Evolutionary conservation across 306 rosid species (phyloP).

Genomic region (Quercus agrifolia): DNA sequence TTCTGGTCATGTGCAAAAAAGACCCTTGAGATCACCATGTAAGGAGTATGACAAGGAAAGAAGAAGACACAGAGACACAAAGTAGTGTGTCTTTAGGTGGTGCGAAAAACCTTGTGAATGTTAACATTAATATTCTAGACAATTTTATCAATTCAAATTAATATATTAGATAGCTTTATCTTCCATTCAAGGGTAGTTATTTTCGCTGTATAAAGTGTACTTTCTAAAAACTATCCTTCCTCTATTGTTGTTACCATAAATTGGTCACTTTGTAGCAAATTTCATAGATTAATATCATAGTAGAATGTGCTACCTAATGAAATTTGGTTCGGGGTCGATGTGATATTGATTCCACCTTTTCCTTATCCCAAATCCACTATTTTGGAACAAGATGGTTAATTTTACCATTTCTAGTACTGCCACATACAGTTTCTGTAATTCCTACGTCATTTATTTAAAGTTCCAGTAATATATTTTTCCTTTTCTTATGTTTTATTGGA

Average conservation of each 20-base stretch:
- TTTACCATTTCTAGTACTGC: background rate
- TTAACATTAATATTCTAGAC: too few species aligned
- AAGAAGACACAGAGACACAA: background rate
- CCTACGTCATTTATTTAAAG: background rate
- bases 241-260: background rate
- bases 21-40: background rate
- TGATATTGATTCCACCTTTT: background rate
- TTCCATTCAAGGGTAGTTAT: background rate
- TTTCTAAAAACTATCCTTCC: background rate
- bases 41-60: background rate
- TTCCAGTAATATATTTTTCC: too few species aligned
- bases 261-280: slow-evolving; percentile 1
- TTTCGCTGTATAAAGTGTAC: background rate
- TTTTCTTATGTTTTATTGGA: too few species aligned
- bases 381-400: background rate
- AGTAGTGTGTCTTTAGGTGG: background rate
- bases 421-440: background rate
- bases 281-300: background rate
- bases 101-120: background rate
- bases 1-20: background rate
- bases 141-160: too few species aligned
- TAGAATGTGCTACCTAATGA: slow-evolving; percentile 9
- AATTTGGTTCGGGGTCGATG: slow-evolving; percentile 7
- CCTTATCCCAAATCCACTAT: background rate
- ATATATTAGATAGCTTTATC: background rate